A percentile compares a stretch with the other conserved stretches of the same genome.
Conservation (phyloP, 2,329 filamentous ascomycete species). For the Didymella glomerata region DNA sequence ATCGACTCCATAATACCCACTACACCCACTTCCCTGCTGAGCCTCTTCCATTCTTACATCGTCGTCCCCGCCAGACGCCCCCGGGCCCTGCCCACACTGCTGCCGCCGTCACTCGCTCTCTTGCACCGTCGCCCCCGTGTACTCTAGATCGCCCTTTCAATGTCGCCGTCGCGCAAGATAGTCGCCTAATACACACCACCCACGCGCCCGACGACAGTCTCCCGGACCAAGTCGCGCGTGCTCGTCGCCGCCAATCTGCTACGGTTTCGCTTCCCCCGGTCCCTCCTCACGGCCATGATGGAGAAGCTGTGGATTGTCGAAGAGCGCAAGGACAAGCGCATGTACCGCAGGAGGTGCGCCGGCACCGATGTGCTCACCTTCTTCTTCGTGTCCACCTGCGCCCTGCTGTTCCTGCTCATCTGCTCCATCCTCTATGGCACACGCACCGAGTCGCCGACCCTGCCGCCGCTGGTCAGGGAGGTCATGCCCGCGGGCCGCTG, state of each 20-base stretch:
- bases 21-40: not conserved
- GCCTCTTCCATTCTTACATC: slow-evolving; percentile 8
- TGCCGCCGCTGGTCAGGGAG: slow-evolving; percentile 44
- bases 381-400: slow-evolving; percentile 41
- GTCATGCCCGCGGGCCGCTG: slow-evolving; percentile 46
- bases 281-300: slow-evolving; percentile 26
- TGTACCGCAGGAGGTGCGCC: slow-evolving; percentile 41
- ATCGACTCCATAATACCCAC: not conserved
- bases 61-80: slow-evolving; percentile 3
- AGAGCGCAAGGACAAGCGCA: slow-evolving; percentile 38
- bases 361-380: slow-evolving; percentile 38
- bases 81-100: not conserved
- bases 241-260: slow-evolving; percentile 23
- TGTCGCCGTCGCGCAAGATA: slow-evolving; percentile 29
- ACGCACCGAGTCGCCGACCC: slow-evolving; percentile 39
- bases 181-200: slow-evolving; percentile 23
- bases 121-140: not conserved
- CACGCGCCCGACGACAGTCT: slow-evolving; percentile 23
- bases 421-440: slow-evolving; percentile 48
- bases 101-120: not conserved
- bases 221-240: slow-evolving; percentile 24
- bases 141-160: slow-evolving; percentile 17
- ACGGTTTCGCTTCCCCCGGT: slow-evolving; percentile 21
- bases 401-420: slow-evolving; percentile 42
- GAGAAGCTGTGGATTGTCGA: slow-evolving; percentile 37